Base-by-base conservation (phyloP, 2,329 filamentous ascomycete species). In the Neurospora sp. region DNA sequence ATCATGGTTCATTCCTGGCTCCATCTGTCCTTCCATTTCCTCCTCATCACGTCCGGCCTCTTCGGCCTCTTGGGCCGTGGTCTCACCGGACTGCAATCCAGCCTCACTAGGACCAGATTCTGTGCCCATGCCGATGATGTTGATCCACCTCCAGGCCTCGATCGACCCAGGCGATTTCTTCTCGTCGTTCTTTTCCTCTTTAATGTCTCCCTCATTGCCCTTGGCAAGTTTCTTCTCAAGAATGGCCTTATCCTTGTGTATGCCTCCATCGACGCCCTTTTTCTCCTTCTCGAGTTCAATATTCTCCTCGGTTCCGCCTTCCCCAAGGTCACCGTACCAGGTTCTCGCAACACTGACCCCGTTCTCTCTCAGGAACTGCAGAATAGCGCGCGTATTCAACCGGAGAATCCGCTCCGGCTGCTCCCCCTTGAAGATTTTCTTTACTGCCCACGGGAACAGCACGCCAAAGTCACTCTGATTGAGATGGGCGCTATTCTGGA, bases 381-480 rank as follows among this genome's bases (percentile, higher is more conserved):
- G 78, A 33, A 86, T 79, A 1, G 88, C 87, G 1, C 88, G 81
- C 4, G 87, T 79, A 72, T 90, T 90, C 2, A 90, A 80, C 23
- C 86, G 82, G 67, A 90, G 77, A 0, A 86, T 84, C 12, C 87
- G 82, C 75, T 88, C 87, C 0, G 88, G 88, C 68, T 87, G 82
- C 66, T 86, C 83, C 0, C 85, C 84, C 1, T 83, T 83, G 73
- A 89, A 87, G 8, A 89, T 83, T 73, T 83, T 84, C 75, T 83
- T 85, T 8, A 86, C 88, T 66, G 89, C 75, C 85, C 89, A 91
- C 0, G 92, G 92, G 76, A 96, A 96, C 28, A 97, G 80, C 33
- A 96, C 81, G 41, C 91, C 93, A 74, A 96, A 96, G 76, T 97
- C 93, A 23, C 88, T 91, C 79, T 96, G 93, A 70, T 87, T 92